Evolutionary conservation across 2,329 filamentous ascomycete species (phyloP).

Genomic region (Penicillium psychrosexuale): DNA sequence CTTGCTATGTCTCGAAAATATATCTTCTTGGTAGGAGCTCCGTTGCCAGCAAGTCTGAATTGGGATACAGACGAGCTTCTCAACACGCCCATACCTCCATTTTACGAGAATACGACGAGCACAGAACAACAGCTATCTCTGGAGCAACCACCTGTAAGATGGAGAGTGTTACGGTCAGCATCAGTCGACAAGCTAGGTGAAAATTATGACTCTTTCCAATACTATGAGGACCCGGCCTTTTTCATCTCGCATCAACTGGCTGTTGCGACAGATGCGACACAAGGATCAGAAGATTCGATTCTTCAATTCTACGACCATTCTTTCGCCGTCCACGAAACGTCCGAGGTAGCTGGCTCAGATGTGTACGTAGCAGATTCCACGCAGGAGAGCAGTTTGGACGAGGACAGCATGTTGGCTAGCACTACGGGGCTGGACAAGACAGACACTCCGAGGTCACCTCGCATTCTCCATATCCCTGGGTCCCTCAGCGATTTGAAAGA

Average conservation of each 20-base stretch:
- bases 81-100: slow-evolving; percentile 43
- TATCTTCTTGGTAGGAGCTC: slow-evolving; percentile 62
- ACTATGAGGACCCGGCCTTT: slow-evolving; percentile 25
- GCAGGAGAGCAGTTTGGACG: slow-evolving; percentile 26
- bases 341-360: slow-evolving; percentile 26
- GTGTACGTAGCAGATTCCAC: slow-evolving; percentile 19
- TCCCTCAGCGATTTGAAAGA: slow-evolving; percentile 63
- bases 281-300: slow-evolving; percentile 29
- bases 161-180: slow-evolving; percentile 30
- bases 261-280: slow-evolving; percentile 3
- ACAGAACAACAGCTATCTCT: slow-evolving; percentile 5
- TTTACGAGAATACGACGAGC: slow-evolving; percentile 13
- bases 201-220: slow-evolving; percentile 11
- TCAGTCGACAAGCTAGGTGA: slow-evolving; percentile 3
- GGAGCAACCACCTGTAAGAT: slow-evolving; percentile 23
- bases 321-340: slow-evolving; percentile 64
- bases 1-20: slow-evolving; percentile 29
- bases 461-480: slow-evolving; percentile 37
- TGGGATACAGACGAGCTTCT: slow-evolving; percentile 56
- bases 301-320: slow-evolving; percentile 76
- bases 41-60: slow-evolving; percentile 50
- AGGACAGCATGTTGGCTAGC: slow-evolving; percentile 16
- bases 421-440: slow-evolving; percentile 5
- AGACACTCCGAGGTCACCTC: slow-evolving; percentile 4
- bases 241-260: slow-evolving; percentile 32